Conservation (phyloP, 2,329 filamentous ascomycete genomes). For the Harringtonia lauricola region DNA sequence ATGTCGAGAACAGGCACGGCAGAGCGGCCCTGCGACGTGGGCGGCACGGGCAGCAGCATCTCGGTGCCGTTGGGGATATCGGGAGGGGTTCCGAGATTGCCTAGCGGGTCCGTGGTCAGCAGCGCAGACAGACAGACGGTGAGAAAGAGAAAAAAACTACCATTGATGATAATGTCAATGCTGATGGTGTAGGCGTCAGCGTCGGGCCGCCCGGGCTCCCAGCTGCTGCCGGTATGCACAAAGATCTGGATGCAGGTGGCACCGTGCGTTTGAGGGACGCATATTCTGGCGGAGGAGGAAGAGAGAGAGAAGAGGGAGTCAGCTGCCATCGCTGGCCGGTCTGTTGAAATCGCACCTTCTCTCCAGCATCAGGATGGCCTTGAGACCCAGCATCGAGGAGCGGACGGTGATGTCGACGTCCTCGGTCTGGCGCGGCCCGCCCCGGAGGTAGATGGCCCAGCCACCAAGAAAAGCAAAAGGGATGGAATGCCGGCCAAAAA, state of each 20-base stretch:
- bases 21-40: slow-evolving; percentile 3
- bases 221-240: slow-evolving; percentile 8
- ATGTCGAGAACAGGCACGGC: slow-evolving; percentile 6
- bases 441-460: slow-evolving; percentile 10
- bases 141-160: background rate
- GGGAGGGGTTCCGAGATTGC: slow-evolving; percentile 7
- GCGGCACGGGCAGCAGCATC: slow-evolving; percentile 3
- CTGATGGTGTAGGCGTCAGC: slow-evolving; percentile 4
- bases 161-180: slow-evolving; percentile 8
- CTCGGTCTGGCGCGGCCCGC: slow-evolving; percentile 3
- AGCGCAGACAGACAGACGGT: background rate
- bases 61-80: slow-evolving; percentile 7
- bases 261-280: slow-evolving; percentile 7
- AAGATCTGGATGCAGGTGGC: slow-evolving; percentile 9
- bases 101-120: background rate
- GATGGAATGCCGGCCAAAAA: slow-evolving; percentile 6
- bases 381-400: slow-evolving; percentile 3
- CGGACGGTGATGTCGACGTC: slow-evolving; percentile 10
- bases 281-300: slow-evolving; percentile 6
- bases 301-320: background rate
- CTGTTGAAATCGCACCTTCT: slow-evolving; percentile 1
- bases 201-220: slow-evolving; percentile 3
- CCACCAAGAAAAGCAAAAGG: slow-evolving; percentile 10
- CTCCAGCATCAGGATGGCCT: slow-evolving; percentile 3
- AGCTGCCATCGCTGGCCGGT: background rate